Base-by-base conservation (phyloP, 371 early-diverging fungal genomes). In the Dichotomocladium elegans region DNA sequence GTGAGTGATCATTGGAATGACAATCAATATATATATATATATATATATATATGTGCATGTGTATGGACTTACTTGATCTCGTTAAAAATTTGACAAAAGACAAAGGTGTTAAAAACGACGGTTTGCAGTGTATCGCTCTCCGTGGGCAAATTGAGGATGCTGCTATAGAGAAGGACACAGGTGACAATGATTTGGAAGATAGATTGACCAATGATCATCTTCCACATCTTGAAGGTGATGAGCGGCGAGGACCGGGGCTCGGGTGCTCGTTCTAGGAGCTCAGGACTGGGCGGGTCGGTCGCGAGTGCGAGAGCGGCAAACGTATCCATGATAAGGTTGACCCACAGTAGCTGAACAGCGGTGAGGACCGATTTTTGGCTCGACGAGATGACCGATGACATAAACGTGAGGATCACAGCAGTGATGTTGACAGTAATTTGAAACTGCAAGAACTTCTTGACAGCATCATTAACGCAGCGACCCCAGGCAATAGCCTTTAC, bases 301-400 rank as follows among this genome's bases (percentile, higher is more conserved):
- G 91, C 90, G 0, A 91, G 66, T 2, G 87, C 89, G 9, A 91
- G 59, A 17, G 92, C 88, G 9, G 85, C 90, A 43, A 91, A 70
- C 3, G 88, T 88, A 64, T 91, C 89, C 89, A 90, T 90, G 40
- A 89, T 87, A 51, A 90, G 60, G 57, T 90, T 91, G 46, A 91
- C 78, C 92, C 92, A 91, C 14, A 91, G 65, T 5, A 91, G 70
- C 56, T 89, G 89, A 3, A 89, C 85, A 10, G 92, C 79, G n/a
- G 83, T 81, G 49, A 90, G 61, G 10, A 85, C 79, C 0, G 83
- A 74, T 30, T 68, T 75, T 27, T 82, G 68, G 0, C 65, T 53
- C 10, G 37, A 41, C 21, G 66, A 72, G 1, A 65, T 63, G 9
- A 88, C 70, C 9, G 82, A 75, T 4, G 86, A 80, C 14, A 89